Evolutionary conservation across 148 eudicot genomes (phyloP).

Genomic region (Simmondsia chinensis): DNA sequence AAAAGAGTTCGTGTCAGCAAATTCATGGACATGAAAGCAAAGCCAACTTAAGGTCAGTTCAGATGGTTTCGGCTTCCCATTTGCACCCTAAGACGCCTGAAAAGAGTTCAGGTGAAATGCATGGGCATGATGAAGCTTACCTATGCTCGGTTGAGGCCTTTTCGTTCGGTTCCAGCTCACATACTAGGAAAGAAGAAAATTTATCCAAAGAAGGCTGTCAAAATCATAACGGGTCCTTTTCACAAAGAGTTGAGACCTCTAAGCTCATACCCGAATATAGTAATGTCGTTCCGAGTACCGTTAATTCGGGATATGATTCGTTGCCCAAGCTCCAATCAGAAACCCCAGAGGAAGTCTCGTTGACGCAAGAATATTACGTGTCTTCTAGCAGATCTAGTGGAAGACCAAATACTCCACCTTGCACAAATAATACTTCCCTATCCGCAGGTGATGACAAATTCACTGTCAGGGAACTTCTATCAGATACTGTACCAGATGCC

Average conservation of each 20-base stretch:
- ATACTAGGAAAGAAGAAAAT: slow-evolving; percentile 23
- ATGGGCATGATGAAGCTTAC: slow-evolving; percentile 18
- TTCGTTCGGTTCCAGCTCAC: slow-evolving; percentile 27
- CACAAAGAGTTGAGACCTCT: slow-evolving; percentile 12
- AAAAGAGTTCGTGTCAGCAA: slow-evolving; percentile 7
- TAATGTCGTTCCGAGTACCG: slow-evolving; percentile 12
- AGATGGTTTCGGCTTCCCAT: slow-evolving; percentile 24
- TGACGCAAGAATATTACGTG: slow-evolving; percentile 22
- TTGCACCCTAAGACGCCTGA: slow-evolving; percentile 27
- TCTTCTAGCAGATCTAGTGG: slow-evolving; percentile 20
- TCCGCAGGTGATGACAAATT: slow-evolving; percentile 58
- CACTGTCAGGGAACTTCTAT: slow-evolving; percentile 57
- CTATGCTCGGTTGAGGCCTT: slow-evolving; percentile 18
- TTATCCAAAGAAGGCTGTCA: slow-evolving; percentile 11
- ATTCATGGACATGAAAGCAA: slow-evolving; percentile 10
- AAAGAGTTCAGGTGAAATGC: slow-evolving; percentile 9
- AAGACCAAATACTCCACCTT: slow-evolving; percentile 25
- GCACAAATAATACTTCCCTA: slow-evolving; percentile 26
- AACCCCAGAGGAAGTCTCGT: slow-evolving; percentile 17
- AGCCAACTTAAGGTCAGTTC: slow-evolving; percentile 7
- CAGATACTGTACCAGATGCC: too few relatives aligned
- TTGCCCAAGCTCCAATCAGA: slow-evolving; percentile 10
- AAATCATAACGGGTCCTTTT: slow-evolving; percentile 14
- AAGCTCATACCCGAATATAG: slow-evolving; percentile 19
- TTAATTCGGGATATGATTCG: slow-evolving; percentile 11